Evolutionary conservation across 2,329 filamentous ascomycete genomes (phyloP).

Genomic region (Onygenales sp.): DNA sequence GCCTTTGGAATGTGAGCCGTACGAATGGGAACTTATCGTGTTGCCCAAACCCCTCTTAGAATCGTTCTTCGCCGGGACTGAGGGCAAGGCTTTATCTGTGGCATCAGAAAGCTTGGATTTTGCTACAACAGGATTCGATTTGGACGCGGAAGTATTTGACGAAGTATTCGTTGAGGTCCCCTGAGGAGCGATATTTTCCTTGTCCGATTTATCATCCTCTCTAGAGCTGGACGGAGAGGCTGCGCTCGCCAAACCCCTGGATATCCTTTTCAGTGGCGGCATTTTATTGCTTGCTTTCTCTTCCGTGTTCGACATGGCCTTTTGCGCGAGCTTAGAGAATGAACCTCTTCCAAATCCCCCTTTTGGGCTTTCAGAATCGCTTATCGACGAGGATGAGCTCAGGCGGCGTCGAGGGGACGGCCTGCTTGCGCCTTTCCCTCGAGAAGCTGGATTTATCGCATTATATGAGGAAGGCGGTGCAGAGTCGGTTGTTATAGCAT

Average conservation of each 20-base stretch:
- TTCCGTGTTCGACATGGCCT: slow-evolving; percentile 20
- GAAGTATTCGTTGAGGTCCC: slow-evolving; percentile 9
- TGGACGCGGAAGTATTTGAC: slow-evolving; percentile 6
- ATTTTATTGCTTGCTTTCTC: slow-evolving; percentile 17
- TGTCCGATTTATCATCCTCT: slow-evolving; percentile 12
- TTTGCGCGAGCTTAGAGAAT: slow-evolving; percentile 25
- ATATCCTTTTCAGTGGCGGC: slow-evolving; percentile 9
- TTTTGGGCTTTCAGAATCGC: slow-evolving; percentile 17
- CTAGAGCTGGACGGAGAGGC: slow-evolving; percentile 1
- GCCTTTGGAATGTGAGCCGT: slow-evolving; percentile 11
- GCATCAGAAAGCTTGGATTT: slow-evolving; percentile 4
- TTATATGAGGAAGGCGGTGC: background rate
- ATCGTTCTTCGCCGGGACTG: background rate
- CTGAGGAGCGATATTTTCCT: slow-evolving; percentile 13
- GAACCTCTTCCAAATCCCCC: slow-evolving; percentile 18
- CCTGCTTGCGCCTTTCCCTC: background rate
- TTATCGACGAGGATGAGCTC: slow-evolving; percentile 12
- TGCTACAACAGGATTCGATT: slow-evolving; percentile 5
- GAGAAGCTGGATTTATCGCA: background rate
- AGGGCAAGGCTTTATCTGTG: slow-evolving; percentile 3
- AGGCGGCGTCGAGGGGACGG: slow-evolving; percentile 3
- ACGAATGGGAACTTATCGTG: slow-evolving; percentile 14
- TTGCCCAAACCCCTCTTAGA: background rate
- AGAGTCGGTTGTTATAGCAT: background rate
- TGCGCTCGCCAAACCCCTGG: slow-evolving; percentile 11